A percentile compares a stretch with the other conserved stretches of the same genome.
These are phyloP conservation scores for Hanseniaspora meyeri DNA, from an alignment of 805 yeast species.

Conservation along the genomic window DNA sequence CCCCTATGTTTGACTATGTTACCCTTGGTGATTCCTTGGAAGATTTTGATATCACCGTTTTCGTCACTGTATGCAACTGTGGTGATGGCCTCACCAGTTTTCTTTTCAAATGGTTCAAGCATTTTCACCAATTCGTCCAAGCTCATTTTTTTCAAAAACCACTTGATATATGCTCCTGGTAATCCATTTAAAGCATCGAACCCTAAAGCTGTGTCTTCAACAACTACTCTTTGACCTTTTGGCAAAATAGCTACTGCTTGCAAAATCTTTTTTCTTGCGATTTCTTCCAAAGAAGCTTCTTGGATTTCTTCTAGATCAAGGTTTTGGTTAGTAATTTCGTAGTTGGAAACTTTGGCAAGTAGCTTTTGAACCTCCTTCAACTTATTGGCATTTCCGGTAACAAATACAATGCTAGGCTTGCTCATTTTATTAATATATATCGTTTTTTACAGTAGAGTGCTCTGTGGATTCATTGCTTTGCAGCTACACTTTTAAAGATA, in stretches of 20 bases:
- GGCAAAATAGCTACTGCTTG: conserved; percentile 51
- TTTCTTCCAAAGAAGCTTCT: conserved; percentile 66
- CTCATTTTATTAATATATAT: neutral
- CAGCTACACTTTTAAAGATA: no score
- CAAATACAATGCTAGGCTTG: conserved; percentile 43
- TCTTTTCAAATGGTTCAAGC: conserved; percentile 70
- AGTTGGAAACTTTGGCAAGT: conserved; percentile 28
- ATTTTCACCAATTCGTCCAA: conserved; percentile 63
- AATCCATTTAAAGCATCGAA: conserved; percentile 68
- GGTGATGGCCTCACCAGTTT: conserved; percentile 76
- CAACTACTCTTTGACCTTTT: conserved; percentile 66
- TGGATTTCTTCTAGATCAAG: conserved; percentile 85
- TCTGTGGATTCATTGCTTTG: no score
- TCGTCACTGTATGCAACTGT: conserved; percentile 87
- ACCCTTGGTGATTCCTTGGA: conserved; percentile 80
- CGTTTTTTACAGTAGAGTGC: neutral
- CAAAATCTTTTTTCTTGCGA: conserved; percentile 64
- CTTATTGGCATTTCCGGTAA: conserved; percentile 83
- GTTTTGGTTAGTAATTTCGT: conserved; percentile 43
- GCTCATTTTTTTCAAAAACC: conserved; percentile 76
- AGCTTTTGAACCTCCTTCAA: conserved; percentile 73
- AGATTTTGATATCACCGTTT: conserved; percentile 64
- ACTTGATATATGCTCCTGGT: conserved; percentile 92
- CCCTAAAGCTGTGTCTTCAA: conserved; percentile 87
- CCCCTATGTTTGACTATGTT: conserved; percentile 67